Percentiles rank a stretch among this genome's conserved stretches.
phyloP scores from a whole-genome alignment of 2,329 filamentous ascomycete genomes.

The Chrysoporthe cubensis region DNA sequence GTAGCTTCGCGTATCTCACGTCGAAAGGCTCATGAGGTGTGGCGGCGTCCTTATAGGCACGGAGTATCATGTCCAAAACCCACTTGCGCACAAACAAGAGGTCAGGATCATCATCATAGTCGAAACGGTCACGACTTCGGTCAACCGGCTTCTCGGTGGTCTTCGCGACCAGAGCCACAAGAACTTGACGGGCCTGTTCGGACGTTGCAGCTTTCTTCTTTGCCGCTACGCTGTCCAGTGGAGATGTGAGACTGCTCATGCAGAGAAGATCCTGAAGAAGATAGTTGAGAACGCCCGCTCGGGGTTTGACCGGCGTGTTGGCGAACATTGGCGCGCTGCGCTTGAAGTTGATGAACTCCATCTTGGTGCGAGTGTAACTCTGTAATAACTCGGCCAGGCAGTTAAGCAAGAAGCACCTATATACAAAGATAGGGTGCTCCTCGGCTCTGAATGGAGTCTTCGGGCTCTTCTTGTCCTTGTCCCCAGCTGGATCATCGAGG shows the following conservation, averaged over 20 bases:
- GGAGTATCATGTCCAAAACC: constrained; percentile 89
- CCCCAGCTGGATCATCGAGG: constrained; percentile 33
- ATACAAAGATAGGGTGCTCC: constrained; percentile 94
- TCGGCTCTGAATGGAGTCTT: constrained; percentile 87
- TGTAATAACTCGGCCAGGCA: constrained; percentile 88
- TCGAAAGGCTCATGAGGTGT: constrained; percentile 80
- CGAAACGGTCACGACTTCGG: constrained; percentile 59
- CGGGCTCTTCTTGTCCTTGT: constrained; percentile 64
- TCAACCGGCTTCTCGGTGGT: constrained; percentile 76
- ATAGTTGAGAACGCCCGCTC: constrained; percentile 92
- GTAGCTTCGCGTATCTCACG: constrained; percentile 82
- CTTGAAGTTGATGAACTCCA: constrained; percentile 99
- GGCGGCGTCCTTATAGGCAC: constrained; percentile 87
- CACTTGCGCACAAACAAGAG: constrained; percentile 93
- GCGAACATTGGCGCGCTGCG: constrained; percentile 83
- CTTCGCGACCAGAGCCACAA: constrained; percentile 86
- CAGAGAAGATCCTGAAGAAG: constrained; percentile 79
- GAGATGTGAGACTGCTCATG: constrained; percentile 63
- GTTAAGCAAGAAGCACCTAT: constrained; percentile 91
- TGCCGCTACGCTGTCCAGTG: constrained; percentile 73
- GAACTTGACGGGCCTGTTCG: constrained; percentile 79
- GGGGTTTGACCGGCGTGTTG: constrained; percentile 89
- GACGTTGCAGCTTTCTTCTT: constrained; percentile 90
- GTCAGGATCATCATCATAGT: constrained; percentile 78
- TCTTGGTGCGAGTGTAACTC: constrained; percentile 92